Base-by-base conservation (phyloP, 768 basidiomycete species). In the Tremella yokohamensis region DNA sequence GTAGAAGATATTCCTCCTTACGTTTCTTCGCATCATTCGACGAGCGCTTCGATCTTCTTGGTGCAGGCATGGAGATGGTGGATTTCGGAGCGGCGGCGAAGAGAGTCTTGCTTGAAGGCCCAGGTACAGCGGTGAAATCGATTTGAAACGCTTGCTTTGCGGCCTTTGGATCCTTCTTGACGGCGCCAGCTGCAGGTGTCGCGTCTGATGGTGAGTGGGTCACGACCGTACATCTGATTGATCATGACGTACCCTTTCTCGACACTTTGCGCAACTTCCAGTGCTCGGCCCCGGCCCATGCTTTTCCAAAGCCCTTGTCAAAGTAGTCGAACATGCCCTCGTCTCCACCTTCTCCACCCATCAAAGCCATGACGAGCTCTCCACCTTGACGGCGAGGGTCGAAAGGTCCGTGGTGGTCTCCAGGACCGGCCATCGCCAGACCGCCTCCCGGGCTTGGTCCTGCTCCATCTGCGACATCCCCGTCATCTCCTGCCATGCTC, bases 211-310 rank as follows among this genome's bases (percentile, higher is more conserved):
- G 29, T 34, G 6, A 34, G 29, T 11, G 11, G 11, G 29, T 34
- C 11, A 6, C 29, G 29, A 34, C 29, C 29, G 29, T 6, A 11
- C 29, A 11, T 6, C 29, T 34, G n/a, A n/a, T n/a, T n/a, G n/a
- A n/a, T 19, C 8, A 25, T 16, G 29, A 75, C 84, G 77, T 62
- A 93, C 90, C 82, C 80, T 83, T 84, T 59, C 87, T 83, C 52
- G 90, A 80, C n/a, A 85, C 82, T 71, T 85, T 88, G 26, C 88
- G 80, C 69, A 98, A 76, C 74, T 94, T 98, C 94, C 96, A 99
- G 73, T 99, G 96, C 76, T 98, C 90, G 8, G 93, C 93, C 0
- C 96, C 96, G 2, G 96, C 96, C 96, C 96, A 99, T 66, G 94
- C 94, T 81, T 89, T 94, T 66, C 86, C 80, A 68, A 88, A 82